Evolutionary conservation across 768 basidiomycete species (phyloP).

Genomic region (Boletus edulis): DNA sequence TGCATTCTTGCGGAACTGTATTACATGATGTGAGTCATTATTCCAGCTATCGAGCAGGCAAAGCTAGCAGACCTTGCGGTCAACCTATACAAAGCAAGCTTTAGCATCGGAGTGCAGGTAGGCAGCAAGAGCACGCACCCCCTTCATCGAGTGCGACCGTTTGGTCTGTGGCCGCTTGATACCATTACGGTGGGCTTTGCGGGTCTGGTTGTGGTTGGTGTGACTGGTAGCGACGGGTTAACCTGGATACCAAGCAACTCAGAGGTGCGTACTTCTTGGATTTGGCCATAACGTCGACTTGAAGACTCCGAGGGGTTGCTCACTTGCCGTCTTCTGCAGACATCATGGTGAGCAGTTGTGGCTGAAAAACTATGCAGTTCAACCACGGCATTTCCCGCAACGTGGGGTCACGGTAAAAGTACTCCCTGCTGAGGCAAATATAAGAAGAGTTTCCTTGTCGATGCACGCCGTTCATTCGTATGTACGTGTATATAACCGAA

Average conservation of each 20-base stretch:
- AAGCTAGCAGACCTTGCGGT: slow-evolving; percentile 60
- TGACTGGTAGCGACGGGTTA: slow-evolving; percentile 53
- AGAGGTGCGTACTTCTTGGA: slow-evolving; percentile 82
- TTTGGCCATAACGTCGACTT: slow-evolving; percentile 74
- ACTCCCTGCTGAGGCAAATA: too few species aligned
- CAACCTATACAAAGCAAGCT: slow-evolving; percentile 49
- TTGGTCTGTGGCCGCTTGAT: slow-evolving; percentile 80
- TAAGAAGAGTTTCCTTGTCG: too few species aligned
- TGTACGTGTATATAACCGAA: too few species aligned
- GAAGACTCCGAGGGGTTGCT: neutral
- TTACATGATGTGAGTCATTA: slow-evolving; percentile 2
- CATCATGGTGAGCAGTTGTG: slow-evolving; percentile 12
- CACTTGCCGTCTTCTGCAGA: neutral
- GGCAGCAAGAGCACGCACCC: slow-evolving; percentile 59
- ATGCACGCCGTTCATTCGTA: too few species aligned
- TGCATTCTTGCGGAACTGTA: slow-evolving; percentile 83
- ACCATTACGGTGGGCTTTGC: slow-evolving; percentile 97
- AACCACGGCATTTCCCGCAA: slow-evolving; percentile 20
- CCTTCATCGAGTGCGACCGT: slow-evolving; percentile 80
- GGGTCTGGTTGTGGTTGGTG: slow-evolving; percentile 94
- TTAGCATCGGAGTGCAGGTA: neutral
- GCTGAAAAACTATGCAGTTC: slow-evolving; percentile 36
- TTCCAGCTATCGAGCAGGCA: neutral
- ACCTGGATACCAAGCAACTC: slow-evolving; percentile 4
- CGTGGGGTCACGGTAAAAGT: too few species aligned